Evolutionary conservation across 2,329 filamentous ascomycete species (phyloP).

Genomic region (Sarocladium kiliense): DNA sequence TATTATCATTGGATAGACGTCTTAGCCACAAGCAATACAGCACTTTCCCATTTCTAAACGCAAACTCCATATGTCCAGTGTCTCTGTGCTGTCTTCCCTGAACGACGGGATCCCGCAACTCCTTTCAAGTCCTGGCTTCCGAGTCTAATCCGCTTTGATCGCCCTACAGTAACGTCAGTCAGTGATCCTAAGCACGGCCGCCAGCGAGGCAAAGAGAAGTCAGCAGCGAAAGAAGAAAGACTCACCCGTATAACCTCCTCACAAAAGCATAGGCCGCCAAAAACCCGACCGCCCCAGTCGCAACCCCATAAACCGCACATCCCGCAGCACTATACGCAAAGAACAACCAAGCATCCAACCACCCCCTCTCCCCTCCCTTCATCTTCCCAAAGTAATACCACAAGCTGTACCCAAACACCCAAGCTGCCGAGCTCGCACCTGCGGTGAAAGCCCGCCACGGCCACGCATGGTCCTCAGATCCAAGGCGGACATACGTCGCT

Average conservation of each 20-base stretch:
- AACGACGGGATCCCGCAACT: no score
- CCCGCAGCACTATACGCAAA: slow-evolving; percentile 81
- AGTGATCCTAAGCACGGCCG: neutral
- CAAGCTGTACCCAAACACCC: slow-evolving; percentile 77
- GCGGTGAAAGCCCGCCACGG: slow-evolving; percentile 87
- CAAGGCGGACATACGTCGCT: slow-evolving; percentile 76
- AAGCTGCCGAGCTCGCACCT: slow-evolving; percentile 69
- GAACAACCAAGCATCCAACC: slow-evolving; percentile 65
- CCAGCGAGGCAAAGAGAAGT: neutral
- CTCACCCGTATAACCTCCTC: slow-evolving; percentile 73
- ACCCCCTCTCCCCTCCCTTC: slow-evolving; percentile 61
- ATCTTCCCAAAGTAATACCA: slow-evolving; percentile 82
- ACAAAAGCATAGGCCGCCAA: slow-evolving; percentile 81
- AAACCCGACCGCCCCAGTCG: slow-evolving; percentile 82
- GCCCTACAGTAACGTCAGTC: slow-evolving; percentile 2
- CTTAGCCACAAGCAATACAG: no score
- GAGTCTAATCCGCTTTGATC: slow-evolving; percentile 12
- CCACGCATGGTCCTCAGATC: slow-evolving; percentile 78
- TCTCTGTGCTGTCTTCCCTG: no score
- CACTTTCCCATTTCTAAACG: no score
- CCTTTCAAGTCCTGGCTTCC: no score
- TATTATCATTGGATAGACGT: no score
- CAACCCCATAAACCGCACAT: slow-evolving; percentile 72
- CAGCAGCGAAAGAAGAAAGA: slow-evolving; percentile 12
- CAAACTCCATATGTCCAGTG: no score